phyloP scores from a whole-genome alignment of 2,329 filamentous ascomycete species.

The Phyllosticta paracitricarpa region DNA sequence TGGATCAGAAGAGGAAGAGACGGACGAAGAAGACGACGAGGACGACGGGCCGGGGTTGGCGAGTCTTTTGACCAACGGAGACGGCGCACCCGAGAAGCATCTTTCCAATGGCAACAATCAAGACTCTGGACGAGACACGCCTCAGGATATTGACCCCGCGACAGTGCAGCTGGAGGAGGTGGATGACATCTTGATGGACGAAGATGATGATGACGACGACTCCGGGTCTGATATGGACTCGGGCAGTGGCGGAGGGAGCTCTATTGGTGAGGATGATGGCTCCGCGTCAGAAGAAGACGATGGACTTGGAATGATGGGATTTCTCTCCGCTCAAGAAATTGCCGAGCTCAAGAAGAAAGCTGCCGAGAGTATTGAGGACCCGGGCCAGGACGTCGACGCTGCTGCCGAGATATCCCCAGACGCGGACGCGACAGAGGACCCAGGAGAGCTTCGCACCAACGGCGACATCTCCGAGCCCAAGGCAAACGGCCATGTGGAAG shows the following conservation, averaged over 20 bases:
- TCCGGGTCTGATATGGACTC: conserved; percentile 6
- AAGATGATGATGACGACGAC: conserved; percentile 15
- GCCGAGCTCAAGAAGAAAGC: conserved; percentile 7
- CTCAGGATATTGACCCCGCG: conserved; percentile 24
- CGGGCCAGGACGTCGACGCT: conserved; percentile 18
- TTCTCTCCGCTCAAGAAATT: conserved; percentile 7
- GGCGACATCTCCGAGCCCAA: not conserved
- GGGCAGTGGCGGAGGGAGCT: conserved; percentile 14
- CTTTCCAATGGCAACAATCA: not conserved
- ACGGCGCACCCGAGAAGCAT: not conserved
- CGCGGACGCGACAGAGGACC: not conserved
- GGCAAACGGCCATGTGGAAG: not conserved
- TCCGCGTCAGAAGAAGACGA: conserved; percentile 30
- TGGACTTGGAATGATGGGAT: conserved; percentile 5
- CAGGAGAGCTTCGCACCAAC: not conserved
- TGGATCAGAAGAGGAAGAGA: conserved; percentile 22
- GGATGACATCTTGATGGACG: conserved; percentile 28
- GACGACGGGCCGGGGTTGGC: conserved; percentile 16
- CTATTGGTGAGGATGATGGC: conserved; percentile 27
- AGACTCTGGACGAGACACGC: not conserved
- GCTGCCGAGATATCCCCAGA: conserved; percentile 23
- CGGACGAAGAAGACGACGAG: conserved; percentile 10
- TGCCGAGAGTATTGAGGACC: conserved; percentile 10
- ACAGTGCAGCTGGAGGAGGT: conserved; percentile 31
- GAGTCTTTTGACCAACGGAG: conserved; percentile 5